Evolutionary conservation across 345 rosid species (phyloP).

Genomic region (Rhizophora apiculata): DNA sequence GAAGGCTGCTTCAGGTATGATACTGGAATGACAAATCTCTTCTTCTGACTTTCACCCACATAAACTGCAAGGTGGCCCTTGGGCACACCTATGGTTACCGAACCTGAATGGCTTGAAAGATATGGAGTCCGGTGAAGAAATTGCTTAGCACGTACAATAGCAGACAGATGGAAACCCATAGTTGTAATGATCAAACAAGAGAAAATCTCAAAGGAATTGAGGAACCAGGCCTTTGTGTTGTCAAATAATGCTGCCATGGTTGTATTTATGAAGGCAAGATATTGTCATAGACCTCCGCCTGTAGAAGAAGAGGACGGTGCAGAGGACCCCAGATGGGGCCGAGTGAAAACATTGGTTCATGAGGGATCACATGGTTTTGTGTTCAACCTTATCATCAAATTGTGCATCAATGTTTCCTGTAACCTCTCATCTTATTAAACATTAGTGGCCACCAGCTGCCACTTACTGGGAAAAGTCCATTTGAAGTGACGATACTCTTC

Average conservation of each 20-base stretch:
- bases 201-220: not conserved
- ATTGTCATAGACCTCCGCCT: not conserved
- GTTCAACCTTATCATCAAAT: not conserved
- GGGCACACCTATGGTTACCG: constrained; percentile 14
- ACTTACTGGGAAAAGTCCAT: not conserved
- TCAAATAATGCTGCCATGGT: not conserved
- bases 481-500: not conserved
- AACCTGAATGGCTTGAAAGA: not conserved
- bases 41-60: constrained; percentile 32
- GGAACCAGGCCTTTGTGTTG: not conserved
- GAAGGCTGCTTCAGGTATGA: constrained; percentile 38
- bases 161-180: constrained; percentile 7
- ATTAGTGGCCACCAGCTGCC: not conserved
- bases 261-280: not conserved
- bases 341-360: not conserved
- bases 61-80: constrained; percentile 29
- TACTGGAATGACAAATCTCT: constrained; percentile 35
- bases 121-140: constrained; percentile 1
- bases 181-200: not conserved
- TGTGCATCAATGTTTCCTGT: not conserved
- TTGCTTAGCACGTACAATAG: constrained; percentile 1
- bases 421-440: not conserved
- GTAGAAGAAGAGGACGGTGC: not conserved
- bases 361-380: constrained; percentile 17
- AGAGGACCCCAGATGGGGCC: constrained; percentile 1